Conservation (phyloP, 192 early-diverging fungal species). For the Allomyces arbusculus region DNA sequence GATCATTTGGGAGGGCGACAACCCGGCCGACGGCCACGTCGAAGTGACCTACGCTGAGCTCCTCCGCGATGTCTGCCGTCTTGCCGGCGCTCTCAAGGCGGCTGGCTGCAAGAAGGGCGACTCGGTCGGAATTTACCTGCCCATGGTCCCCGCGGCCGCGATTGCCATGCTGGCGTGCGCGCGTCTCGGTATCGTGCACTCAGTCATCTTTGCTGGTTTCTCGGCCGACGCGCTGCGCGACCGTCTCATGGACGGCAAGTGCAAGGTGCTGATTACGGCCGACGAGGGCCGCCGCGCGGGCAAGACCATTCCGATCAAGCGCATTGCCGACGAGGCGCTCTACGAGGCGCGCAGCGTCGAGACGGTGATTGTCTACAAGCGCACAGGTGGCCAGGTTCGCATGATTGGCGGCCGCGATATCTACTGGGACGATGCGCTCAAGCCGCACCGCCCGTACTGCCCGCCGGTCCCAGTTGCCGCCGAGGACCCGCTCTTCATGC, state of each 20-base stretch:
- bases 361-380: slow-evolving; percentile 72
- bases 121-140: slow-evolving; percentile 91
- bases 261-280: slow-evolving; percentile 69
- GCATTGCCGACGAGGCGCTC: slow-evolving; percentile 81
- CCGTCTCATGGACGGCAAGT: slow-evolving; percentile 65
- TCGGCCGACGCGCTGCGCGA: slow-evolving; percentile 79
- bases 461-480: slow-evolving; percentile 60
- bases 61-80: slow-evolving; percentile 55
- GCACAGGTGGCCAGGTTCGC: slow-evolving; percentile 68
- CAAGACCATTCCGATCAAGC: slow-evolving; percentile 71
- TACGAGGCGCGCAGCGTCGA: slow-evolving; percentile 54
- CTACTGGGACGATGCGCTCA: slow-evolving; percentile 86
- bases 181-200: slow-evolving; percentile 75
- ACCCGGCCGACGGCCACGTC: slow-evolving; percentile 46
- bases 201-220: slow-evolving; percentile 94
- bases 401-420: slow-evolving; percentile 57
- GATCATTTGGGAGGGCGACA: slow-evolving; percentile 77
- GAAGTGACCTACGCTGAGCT: slow-evolving; percentile 71
- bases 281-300: slow-evolving; percentile 88
- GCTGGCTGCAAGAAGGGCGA: slow-evolving; percentile 79
- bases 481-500: slow-evolving; percentile 87
- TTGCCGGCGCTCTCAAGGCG: slow-evolving; percentile 69
- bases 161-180: slow-evolving; percentile 89
- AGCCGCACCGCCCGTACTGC: slow-evolving; percentile 69
- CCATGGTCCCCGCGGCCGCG: slow-evolving; percentile 86